These are phyloP conservation scores for Phytophthora foliorum DNA, from an alignment of 352 stramenopile genomes.

Conservation along the genomic window DNA sequence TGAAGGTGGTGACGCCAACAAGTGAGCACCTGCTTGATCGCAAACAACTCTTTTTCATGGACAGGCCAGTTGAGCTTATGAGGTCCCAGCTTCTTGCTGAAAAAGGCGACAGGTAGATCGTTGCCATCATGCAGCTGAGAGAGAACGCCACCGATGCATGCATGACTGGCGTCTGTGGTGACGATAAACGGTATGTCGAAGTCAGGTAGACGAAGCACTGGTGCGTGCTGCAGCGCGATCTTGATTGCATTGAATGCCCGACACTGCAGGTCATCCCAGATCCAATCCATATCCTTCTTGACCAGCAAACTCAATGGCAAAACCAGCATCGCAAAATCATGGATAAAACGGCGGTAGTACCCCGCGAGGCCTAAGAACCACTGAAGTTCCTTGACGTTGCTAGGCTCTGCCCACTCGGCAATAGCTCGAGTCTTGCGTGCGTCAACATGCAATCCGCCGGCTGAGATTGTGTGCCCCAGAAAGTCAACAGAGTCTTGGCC, in stretches of 20 bases:
- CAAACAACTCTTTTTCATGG: not conserved
- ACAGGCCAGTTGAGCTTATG: not conserved
- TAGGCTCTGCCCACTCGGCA: no score
- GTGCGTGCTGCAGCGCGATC: not conserved
- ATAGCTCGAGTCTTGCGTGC: no score
- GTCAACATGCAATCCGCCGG: no score
- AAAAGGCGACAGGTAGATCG: not conserved
- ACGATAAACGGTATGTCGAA: not conserved
- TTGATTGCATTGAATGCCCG: not conserved
- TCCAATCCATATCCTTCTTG: conserved; percentile 6
- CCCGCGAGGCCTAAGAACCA: not conserved
- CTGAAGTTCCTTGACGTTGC: not conserved
- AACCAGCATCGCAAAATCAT: not conserved
- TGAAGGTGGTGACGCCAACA: not conserved
- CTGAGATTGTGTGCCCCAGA: no score
- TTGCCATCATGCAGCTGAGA: not conserved
- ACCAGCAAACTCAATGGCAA: not conserved
- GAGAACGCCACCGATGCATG: not conserved
- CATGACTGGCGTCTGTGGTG: not conserved
- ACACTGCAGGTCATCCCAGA: not conserved
- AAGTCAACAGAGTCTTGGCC: no score
- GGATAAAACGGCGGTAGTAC: not conserved
- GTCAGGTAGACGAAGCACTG: not conserved
- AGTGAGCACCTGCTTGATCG: not conserved
- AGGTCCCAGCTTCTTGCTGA: not conserved